Evolutionary conservation across 345 rosid species (phyloP), one percentile per base, ranked within the genome.

Genomic region (Stellera chamaejasme): DNA sequence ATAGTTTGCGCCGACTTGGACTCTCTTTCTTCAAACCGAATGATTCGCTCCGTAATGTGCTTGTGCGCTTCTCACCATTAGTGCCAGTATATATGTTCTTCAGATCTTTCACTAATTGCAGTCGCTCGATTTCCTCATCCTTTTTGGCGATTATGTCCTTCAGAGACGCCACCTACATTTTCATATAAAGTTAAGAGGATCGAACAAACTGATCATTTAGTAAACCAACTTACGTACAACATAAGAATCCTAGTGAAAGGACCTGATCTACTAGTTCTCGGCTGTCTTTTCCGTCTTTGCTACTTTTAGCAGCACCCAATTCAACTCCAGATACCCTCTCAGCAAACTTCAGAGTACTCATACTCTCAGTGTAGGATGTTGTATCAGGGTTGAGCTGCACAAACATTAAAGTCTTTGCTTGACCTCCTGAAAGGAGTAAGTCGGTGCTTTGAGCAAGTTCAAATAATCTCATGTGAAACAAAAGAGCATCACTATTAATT

Each of bases 311-410:
- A 23, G 99, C 92, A 25, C 99, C 99, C 6, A 94, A 80, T 78
- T 94, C 99, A 27, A 94, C 82, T 15, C 99, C 97, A 12, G 97
- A 82, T 52, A 87, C 99, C 67, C 97, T 76, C 66, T 94, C 97
- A 10, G 99, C 99, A 45, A 94, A 94, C 76, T 94, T 94, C 75
- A 90, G 70, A 10, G 97, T 94, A 60, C 99, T 85, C 71, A 77
- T 58, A 27, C 76, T 79, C 76, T 93, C 99, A 14, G 82, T 74
- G 67, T 76, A 85, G n/a, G 99, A 90, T 32, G 1, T 69, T 51
- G 15, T 65, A 13, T 94, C 99, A 11, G 99, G 97, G 66, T 90
- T 94, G 58, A 94, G 92, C 77, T 94, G 99, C 66, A 94, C 96
- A 60, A 94, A 81, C 99, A 94, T 94, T 2, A 94, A 66, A 0